Evolutionary conservation across 1,139 yeast genomes (phyloP).

Genomic region (Pneumocystis canis): DNA sequence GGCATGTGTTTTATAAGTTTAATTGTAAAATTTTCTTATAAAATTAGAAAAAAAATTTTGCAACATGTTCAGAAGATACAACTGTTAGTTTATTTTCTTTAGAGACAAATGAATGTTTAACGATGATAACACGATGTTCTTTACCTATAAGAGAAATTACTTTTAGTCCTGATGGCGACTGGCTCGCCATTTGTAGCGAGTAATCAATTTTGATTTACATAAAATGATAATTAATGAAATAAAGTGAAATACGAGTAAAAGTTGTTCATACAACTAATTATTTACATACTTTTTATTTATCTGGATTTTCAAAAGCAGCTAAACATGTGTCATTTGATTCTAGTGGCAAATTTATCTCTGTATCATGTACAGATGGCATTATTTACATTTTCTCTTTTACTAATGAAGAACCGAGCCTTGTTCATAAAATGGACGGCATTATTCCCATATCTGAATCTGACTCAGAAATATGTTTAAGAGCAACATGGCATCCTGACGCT

Average conservation of each 20-base stretch:
- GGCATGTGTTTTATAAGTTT: slow-evolving; percentile 2
- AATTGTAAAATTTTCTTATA: neutral
- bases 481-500: slow-evolving; percentile 53
- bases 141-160: slow-evolving; percentile 52
- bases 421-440: slow-evolving; percentile 31
- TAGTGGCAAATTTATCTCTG: slow-evolving; percentile 44
- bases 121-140: slow-evolving; percentile 27
- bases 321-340: slow-evolving; percentile 48
- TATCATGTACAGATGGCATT: slow-evolving; percentile 54
- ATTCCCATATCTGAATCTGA: slow-evolving; percentile 28
- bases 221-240: neutral
- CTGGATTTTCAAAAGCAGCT: slow-evolving; percentile 23
- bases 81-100: slow-evolving; percentile 23
- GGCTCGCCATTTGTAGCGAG: slow-evolving; percentile 64
- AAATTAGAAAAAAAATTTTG: slow-evolving; percentile 19
- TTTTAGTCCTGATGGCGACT: slow-evolving; percentile 56
- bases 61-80: slow-evolving; percentile 27
- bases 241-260: slow-evolving; percentile 40
- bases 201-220: slow-evolving; percentile 5
- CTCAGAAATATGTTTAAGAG: slow-evolving; percentile 30
- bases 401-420: slow-evolving; percentile 27
- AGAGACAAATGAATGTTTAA: slow-evolving; percentile 18
- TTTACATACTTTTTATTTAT: slow-evolving; percentile 25
- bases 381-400: slow-evolving; percentile 50
- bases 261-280: slow-evolving; percentile 39